Base-by-base conservation (phyloP, 164 flowering plant genomes). In the Liriodendron chinense region DNA sequence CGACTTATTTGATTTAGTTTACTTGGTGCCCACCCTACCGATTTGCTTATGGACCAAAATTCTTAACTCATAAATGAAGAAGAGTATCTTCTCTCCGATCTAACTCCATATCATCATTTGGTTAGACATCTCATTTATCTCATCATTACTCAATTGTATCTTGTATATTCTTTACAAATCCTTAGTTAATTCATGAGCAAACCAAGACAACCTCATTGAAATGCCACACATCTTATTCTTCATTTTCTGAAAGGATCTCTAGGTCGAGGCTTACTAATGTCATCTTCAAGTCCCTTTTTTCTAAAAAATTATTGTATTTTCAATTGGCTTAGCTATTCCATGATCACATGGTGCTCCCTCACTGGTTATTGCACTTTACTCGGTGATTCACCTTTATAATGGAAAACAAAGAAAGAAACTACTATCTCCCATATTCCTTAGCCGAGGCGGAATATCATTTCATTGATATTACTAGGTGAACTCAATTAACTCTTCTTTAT, bases 171-270 rank as follows among this genome's bases (percentile, higher is more conserved):
- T 20, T 14, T 70, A 2, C 56, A 70, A 47, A 48, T 47, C 9
- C 57, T 47, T 4, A 47, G 72, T 49, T 21, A 70, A 48, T 70
- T 70, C 57, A 47, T 70, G 72, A 9, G 22, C 1, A 14, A 16
- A 59, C 67, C 66, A 9, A n/a, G 74, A 0, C 21, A 16, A 7
- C 49, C 50, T 24, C 63, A 59, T 73, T 70, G 67, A 26, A 49
- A 74, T 28, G 81, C 79, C 43, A 53, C 70, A 24, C 72, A 65
- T 22, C 72, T 50, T 0, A 28, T 76, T 14, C 61, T 76, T 20
- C 61, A 34, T 10, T 65, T 64, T 28, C 12, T 76, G 7, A 70
- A 70, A 23, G 23, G 2, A 8, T 16, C 62, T 8, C 69, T n/a
- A 2, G 75, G 66, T 16, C 73, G 78, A 18, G 65, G 68, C 20